Conservation (phyloP, 2,329 filamentous ascomycete genomes). For the Ascochyta viciae-villosae region DNA sequence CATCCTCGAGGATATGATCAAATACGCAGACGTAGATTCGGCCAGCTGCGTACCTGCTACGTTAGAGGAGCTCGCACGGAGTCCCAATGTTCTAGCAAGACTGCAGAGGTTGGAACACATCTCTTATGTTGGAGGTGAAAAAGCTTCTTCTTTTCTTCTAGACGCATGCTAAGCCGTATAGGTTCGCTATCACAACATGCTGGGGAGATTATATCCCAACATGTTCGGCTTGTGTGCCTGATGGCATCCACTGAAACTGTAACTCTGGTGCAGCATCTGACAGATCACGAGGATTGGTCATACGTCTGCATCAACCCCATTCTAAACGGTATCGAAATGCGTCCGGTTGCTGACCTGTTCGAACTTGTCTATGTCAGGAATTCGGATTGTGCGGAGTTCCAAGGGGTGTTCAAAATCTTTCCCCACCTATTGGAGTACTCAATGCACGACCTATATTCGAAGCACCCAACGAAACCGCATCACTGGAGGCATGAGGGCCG, state of each 20-base stretch:
- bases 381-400: constrained; percentile 16
- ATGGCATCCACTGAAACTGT: constrained; percentile 31
- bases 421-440: constrained; percentile 28
- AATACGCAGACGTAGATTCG: constrained; percentile 27
- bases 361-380: constrained; percentile 31
- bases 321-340: constrained; percentile 35
- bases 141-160: too few species aligned
- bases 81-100: constrained; percentile 26
- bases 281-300: constrained; percentile 34
- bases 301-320: constrained; percentile 32
- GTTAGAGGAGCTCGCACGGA: constrained; percentile 30
- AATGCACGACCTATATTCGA: constrained; percentile 34
- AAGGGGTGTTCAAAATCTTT: constrained; percentile 31
- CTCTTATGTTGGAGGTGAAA: constrained; percentile 31
- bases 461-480: constrained; percentile 33
- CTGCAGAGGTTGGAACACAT: constrained; percentile 27
- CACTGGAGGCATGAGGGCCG: constrained; percentile 36
- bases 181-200: constrained; percentile 24
- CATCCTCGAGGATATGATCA: constrained; percentile 25
- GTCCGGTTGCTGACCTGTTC: constrained; percentile 24
- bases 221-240: constrained; percentile 22
- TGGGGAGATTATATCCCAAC: constrained; percentile 28
- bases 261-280: constrained; percentile 28
- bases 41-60: constrained; percentile 26
- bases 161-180: constrained; percentile 17